Evolutionary conservation across 108 stramenopile genomes (phyloP).

Genomic region (Cafeteria roenbergensis): DNA sequence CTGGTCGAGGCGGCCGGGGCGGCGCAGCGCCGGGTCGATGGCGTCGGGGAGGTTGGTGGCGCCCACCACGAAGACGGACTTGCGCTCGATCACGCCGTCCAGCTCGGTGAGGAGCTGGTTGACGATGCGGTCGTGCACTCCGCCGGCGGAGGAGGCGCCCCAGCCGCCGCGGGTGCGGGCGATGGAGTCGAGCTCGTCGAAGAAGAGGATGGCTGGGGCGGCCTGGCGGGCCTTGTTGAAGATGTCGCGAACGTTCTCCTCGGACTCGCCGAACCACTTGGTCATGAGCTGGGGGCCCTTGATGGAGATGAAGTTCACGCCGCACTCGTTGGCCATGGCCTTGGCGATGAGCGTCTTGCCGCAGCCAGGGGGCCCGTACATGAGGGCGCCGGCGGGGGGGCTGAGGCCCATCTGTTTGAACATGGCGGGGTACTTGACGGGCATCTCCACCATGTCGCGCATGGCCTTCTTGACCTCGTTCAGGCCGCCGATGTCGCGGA

Average conservation of each 20-base stretch:
- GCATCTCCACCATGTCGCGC: slow-evolving; percentile 94
- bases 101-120: slow-evolving; percentile 97
- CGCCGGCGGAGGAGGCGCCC: slow-evolving; percentile 75
- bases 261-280: slow-evolving; percentile 96
- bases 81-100: slow-evolving; percentile 53
- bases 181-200: slow-evolving; percentile 99
- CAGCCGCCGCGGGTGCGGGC: slow-evolving; percentile 87
- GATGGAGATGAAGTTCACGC: slow-evolving; percentile 96
- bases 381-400: slow-evolving; percentile 84
- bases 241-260: slow-evolving; percentile 93
- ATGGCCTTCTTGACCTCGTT: slow-evolving; percentile 95
- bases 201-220: slow-evolving; percentile 96
- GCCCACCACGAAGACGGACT: slow-evolving; percentile 86
- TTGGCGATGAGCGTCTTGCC: slow-evolving; percentile 98
- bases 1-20: slow-evolving; percentile 96
- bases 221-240: slow-evolving; percentile 98
- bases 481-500: slow-evolving; percentile 95
- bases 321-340: slow-evolving; percentile 98
- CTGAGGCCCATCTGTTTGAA: slow-evolving; percentile 93
- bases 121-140: slow-evolving; percentile 74
- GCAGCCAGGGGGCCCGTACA: slow-evolving; percentile 97
- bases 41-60: slow-evolving; percentile 98
- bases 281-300: slow-evolving; percentile 97
- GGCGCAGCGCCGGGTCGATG: slow-evolving; percentile 90
- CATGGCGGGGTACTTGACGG: slow-evolving; percentile 85